Conservation (phyloP, 441 rosid species). For the Pelargonium fulgidum region DNA sequence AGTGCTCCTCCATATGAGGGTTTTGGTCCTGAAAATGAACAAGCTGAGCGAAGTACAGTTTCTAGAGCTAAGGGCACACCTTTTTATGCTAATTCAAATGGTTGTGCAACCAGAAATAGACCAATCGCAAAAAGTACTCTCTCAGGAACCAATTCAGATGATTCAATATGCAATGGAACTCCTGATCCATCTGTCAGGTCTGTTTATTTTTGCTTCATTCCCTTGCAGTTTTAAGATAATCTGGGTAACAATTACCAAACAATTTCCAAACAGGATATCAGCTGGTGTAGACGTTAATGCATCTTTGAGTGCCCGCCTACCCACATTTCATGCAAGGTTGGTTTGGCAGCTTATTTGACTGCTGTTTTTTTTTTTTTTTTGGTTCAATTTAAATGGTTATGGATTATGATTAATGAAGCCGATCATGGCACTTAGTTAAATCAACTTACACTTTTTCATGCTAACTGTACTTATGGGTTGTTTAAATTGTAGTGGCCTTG, state of each 20-base stretch:
- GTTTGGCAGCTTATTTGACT: background rate
- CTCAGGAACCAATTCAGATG: constrained; percentile 32
- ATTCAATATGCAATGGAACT: constrained; percentile 33
- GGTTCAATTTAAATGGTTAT: background rate
- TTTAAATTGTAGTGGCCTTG: constrained; percentile 56
- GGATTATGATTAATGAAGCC: constrained; percentile 21
- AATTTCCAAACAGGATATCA: constrained; percentile 34
- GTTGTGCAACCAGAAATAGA: constrained; percentile 16
- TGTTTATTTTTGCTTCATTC: constrained; percentile 13
- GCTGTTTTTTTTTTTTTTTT: background rate
- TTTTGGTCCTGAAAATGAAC: constrained; percentile 48
- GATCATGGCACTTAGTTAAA: constrained; percentile 11
- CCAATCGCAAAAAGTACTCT: constrained; percentile 20
- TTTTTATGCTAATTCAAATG: constrained; percentile 20
- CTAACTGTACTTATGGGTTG: constrained; percentile 11
- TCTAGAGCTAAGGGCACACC: constrained; percentile 27
- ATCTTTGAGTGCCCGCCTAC: constrained; percentile 63
- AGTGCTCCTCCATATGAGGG: constrained; percentile 87
- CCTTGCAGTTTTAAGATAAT: background rate
- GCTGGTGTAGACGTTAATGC: constrained; percentile 46
- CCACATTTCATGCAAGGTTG: constrained; percentile 86
- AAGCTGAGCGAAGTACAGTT: constrained; percentile 35
- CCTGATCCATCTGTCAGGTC: constrained; percentile 56
- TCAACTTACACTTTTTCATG: constrained; percentile 11
- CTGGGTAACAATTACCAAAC: background rate